Percentiles rank a stretch among this genome's conserved stretches.
phyloP scores from a whole-genome alignment of 768 basidiomycete genomes.

The Boletales sp. region DNA sequence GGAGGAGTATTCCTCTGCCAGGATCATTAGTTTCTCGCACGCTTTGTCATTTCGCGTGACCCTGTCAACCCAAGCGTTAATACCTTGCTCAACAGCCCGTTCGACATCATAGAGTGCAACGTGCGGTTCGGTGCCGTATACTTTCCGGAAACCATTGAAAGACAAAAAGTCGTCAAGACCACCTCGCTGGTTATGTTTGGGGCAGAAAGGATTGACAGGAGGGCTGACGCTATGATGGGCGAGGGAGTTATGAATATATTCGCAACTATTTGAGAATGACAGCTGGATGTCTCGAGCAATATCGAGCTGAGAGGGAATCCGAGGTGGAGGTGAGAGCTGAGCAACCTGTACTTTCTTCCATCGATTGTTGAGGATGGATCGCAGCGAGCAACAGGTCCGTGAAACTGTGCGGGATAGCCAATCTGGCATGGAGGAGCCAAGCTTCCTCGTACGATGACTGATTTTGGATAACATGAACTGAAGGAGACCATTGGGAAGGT shows the following conservation, averaged over 20 bases:
- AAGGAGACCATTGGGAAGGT: constrained; percentile 26
- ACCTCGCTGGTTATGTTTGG: constrained; percentile 6
- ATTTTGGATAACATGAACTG: constrained; percentile 27
- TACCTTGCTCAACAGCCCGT: constrained; percentile 22
- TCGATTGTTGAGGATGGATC: constrained; percentile 24
- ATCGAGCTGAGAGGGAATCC: constrained; percentile 29
- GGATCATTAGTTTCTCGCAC: constrained; percentile 25
- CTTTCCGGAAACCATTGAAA: constrained; percentile 6
- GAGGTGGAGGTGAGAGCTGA: constrained; percentile 24
- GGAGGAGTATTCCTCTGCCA: constrained; percentile 24
- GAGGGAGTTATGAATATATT: constrained; percentile 25
- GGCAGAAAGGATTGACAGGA: neutral
- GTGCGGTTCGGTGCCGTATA: constrained; percentile 7
- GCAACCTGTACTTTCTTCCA: constrained; percentile 31
- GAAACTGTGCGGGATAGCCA: constrained; percentile 39
- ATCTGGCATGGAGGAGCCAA: constrained; percentile 20
- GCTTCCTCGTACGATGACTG: constrained; percentile 21
- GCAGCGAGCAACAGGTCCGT: constrained; percentile 23
- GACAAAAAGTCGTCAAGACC: constrained; percentile 16
- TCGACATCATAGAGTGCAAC: constrained; percentile 38
- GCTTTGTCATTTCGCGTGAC: constrained; percentile 16
- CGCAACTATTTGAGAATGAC: constrained; percentile 28
- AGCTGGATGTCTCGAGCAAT: constrained; percentile 30
- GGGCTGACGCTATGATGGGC: neutral
- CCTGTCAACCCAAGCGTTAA: constrained; percentile 33